Percentiles rank a stretch among this genome's conserved stretches.
These are phyloP conservation scores for Ilyonectria sp. DNA, from an alignment of 2,329 filamentous ascomycete species.

Conservation along the genomic window DNA sequence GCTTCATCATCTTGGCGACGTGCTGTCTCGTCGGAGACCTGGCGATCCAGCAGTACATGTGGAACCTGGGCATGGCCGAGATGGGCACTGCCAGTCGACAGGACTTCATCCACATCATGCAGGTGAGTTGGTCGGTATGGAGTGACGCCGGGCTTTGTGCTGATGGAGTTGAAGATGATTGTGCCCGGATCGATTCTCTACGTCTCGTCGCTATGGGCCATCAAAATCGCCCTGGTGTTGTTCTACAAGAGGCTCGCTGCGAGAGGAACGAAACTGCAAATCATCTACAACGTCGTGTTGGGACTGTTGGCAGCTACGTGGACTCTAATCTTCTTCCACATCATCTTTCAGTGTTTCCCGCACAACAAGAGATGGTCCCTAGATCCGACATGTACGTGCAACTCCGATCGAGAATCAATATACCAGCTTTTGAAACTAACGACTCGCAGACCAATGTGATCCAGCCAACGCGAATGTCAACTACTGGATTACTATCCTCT, in stretches of 20 bases:
- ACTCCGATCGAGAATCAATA: background rate
- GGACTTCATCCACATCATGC: conserved; percentile 47
- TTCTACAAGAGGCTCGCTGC: conserved; percentile 59
- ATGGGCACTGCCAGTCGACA: conserved; percentile 40
- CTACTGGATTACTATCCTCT: conserved; percentile 43
- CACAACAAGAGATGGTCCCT: conserved; percentile 51
- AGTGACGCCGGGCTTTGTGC: background rate
- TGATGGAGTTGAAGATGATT: conserved; percentile 51
- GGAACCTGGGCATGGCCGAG: conserved; percentile 47
- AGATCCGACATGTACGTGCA: conserved; percentile 43
- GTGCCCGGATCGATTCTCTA: conserved; percentile 58
- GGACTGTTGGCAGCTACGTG: conserved; percentile 50
- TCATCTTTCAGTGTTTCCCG: conserved; percentile 57
- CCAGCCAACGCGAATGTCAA: conserved; percentile 35
- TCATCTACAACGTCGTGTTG: conserved; percentile 55
- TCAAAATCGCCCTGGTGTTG: conserved; percentile 58
- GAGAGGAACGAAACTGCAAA: conserved; percentile 53
- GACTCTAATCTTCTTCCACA: conserved; percentile 55
- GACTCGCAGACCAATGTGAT: conserved; percentile 38
- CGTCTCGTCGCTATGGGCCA: conserved; percentile 57
- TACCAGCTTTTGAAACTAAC: conserved; percentile 13
- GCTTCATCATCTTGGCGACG: conserved; percentile 35
- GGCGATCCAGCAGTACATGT: conserved; percentile 44
- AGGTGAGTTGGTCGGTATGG: conserved; percentile 14
- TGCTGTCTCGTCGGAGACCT: conserved; percentile 43